Base-by-base conservation (phyloP, 2,329 filamentous ascomycete species). In the Hyphodiscus sp. region DNA sequence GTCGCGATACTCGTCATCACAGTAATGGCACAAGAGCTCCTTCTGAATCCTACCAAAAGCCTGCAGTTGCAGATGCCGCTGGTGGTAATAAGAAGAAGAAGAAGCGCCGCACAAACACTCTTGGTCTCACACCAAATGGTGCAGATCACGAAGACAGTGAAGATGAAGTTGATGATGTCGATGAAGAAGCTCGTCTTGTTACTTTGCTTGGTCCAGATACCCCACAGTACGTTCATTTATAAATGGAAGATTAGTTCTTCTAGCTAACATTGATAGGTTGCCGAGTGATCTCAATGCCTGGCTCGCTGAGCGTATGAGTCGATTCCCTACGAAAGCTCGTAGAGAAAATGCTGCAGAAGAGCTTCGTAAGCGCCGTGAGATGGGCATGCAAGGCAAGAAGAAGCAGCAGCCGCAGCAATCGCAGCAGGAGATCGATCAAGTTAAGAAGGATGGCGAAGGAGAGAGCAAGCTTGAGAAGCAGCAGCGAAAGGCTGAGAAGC, bases 311-410 rank as follows among this genome's bases (percentile, higher is more conserved):
- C 83, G 92, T 55, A 86, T 79, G 66, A 86, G 82, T 60, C 85
- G 86, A 49, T 97, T 82, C 67, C 92, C 92, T 1, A 96, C 91
- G 2, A 81, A 82, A 67, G 81, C 82, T 55, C 83, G 88, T 52
- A 74, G 83, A 57, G 78, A 82, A 56, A 81, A 81, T 58, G 88
- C 80, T 69, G 80, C 81, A 58, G 76, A 77, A 53, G 76, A 80
- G 52, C 57, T 61, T 50, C 66, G 64, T 52, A 58, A 62, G 58
- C 61, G 63, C 49, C 63, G 63, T 61, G 61, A 67, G 53, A 61
- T 65, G 56, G 53, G 53, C 41, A 60, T 58, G 43, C 60, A 63
- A 43, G 54, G 56, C 26, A 68, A 66, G 44, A 61, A 57, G 16
- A 67, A 66, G 51, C 67, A 62, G 63, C 69, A 60, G 50, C 69